phyloP scores from a whole-genome alignment of 2,329 filamentous ascomycete species.

The Tolypocladium paradoxum region DNA sequence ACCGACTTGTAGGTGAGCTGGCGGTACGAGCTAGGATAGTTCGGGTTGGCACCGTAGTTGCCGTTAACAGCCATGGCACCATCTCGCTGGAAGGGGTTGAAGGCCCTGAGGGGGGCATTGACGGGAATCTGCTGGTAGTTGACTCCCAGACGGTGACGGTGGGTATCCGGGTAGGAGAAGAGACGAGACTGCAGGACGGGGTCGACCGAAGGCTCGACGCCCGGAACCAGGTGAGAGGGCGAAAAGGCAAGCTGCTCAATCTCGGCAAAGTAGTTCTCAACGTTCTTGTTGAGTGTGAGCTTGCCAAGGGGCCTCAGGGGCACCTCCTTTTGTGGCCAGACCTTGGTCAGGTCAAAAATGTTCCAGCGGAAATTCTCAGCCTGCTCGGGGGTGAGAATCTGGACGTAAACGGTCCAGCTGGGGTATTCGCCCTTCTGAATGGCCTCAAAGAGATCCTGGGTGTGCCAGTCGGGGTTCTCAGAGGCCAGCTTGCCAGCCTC shows the following conservation, averaged over 20 bases:
- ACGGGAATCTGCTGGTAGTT: conserved; percentile 57
- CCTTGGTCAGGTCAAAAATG: conserved; percentile 59
- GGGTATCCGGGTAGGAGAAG: conserved; percentile 52
- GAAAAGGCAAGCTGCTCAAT: conserved; percentile 59
- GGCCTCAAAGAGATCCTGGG: conserved; percentile 52
- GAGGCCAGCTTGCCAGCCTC: conserved; percentile 43
- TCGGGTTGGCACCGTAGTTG: conserved; percentile 50
- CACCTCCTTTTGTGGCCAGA: conserved; percentile 54
- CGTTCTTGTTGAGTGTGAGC: conserved; percentile 54
- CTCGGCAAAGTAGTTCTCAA: conserved; percentile 58
- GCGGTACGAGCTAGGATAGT: conserved; percentile 43
- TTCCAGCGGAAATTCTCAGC: conserved; percentile 51
- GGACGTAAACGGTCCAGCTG: conserved; percentile 53
- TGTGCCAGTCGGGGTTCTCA: conserved; percentile 51
- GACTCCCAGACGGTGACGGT: conserved; percentile 50
- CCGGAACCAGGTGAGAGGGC: conserved; percentile 53
- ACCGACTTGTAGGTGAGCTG: conserved; percentile 30
- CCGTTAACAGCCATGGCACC: conserved; percentile 59
- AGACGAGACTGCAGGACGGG: conserved; percentile 50
- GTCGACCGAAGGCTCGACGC: conserved; percentile 51
- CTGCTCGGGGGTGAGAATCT: conserved; percentile 51
- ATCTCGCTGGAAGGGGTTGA: conserved; percentile 64
- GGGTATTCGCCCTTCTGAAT: conserved; percentile 51
- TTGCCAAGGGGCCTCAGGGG: conserved; percentile 51
- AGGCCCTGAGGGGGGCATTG: conserved; percentile 43